These are phyloP conservation scores for Trichophyton verrucosum DNA, from an alignment of 2,329 filamentous ascomycete species.

Conservation along the genomic window DNA sequence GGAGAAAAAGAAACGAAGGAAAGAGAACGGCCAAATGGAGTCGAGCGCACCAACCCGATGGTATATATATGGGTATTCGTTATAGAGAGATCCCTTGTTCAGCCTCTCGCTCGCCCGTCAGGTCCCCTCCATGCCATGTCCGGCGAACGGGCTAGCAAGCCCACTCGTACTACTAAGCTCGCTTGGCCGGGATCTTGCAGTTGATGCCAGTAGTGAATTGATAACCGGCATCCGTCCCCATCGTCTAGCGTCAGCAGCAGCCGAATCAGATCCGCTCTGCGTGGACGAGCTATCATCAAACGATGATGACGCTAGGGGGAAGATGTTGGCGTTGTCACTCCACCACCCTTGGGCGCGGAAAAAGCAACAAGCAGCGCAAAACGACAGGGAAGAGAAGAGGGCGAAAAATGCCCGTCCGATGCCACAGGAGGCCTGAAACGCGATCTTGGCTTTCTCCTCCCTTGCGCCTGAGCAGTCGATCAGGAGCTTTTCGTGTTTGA, in stretches of 20 bases:
- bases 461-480: neutral
- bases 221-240: neutral
- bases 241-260: neutral
- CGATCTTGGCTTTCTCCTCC: neutral
- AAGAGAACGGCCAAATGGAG: neutral
- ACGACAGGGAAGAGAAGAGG: neutral
- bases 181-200: neutral
- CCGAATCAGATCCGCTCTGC: neutral
- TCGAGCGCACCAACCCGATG: neutral
- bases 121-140: neutral
- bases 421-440: neutral
- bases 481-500: conserved; percentile 2
- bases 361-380: neutral
- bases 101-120: neutral
- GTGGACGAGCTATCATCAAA: neutral
- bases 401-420: neutral
- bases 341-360: neutral
- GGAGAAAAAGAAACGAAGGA: neutral
- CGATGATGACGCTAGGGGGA: neutral
- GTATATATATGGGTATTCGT: neutral
- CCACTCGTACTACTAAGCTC: neutral
- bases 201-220: neutral
- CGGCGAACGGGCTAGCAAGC: neutral
- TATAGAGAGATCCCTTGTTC: neutral
- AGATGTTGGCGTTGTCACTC: neutral